These are phyloP conservation scores for Phlebiopsis flavidoalba DNA, from an alignment of 768 basidiomycete genomes.

Conservation along the genomic window DNA sequence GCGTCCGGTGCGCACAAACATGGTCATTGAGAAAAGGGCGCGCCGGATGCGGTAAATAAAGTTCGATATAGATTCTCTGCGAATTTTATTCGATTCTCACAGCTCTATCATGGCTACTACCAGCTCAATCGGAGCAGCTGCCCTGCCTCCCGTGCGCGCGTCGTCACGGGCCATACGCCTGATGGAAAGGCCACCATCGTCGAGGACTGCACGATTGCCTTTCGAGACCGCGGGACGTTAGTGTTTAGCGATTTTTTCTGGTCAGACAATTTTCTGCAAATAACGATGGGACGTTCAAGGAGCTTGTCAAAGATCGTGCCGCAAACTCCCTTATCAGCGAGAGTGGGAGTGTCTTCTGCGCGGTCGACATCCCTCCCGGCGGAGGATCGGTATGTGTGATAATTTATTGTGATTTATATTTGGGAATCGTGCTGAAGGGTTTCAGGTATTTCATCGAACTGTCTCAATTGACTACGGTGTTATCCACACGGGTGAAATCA, in stretches of 20 bases:
- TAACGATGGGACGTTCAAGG: constrained; percentile 5
- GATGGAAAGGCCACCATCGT: constrained; percentile 17
- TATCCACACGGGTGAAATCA: constrained; percentile 17
- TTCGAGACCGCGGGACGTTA: background rate
- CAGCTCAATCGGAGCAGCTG: background rate
- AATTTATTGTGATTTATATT: background rate
- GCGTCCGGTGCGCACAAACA: background rate
- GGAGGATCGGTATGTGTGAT: constrained; percentile 5
- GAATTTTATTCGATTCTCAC: background rate
- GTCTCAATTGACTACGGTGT: constrained; percentile 22
- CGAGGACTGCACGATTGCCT: constrained; percentile 4
- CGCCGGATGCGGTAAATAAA: background rate
- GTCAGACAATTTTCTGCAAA: constrained; percentile 5
- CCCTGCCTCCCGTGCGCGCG: constrained; percentile 16
- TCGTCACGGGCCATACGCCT: constrained; percentile 19
- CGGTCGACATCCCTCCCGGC: constrained; percentile 16
- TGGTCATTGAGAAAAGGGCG: background rate
- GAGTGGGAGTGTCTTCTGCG: constrained; percentile 13
- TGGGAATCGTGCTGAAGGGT: background rate
- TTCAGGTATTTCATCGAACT: constrained; percentile 19
- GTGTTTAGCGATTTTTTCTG: constrained; percentile 6
- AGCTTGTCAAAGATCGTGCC: constrained; percentile 8
- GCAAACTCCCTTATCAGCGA: constrained; percentile 7
- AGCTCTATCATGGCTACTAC: background rate
- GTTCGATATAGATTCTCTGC: background rate